phyloP scores from a whole-genome alignment of 129 eudicot genomes.

The sunflower (Helianthus annuus) region DNA sequence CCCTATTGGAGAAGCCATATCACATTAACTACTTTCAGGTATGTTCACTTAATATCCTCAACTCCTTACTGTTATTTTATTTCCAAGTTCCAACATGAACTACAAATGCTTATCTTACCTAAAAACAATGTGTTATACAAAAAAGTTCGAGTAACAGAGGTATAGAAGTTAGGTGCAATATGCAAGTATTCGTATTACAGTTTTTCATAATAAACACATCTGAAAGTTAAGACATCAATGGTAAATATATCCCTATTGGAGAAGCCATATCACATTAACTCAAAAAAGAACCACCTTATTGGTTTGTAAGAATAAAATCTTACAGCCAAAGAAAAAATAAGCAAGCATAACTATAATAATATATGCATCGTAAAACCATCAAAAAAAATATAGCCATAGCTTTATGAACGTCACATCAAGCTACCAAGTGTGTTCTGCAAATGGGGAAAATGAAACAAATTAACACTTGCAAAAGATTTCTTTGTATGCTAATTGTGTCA shows the following conservation, averaged over 20 bases:
- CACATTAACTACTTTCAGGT: constrained; percentile 12
- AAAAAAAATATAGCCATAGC: not conserved
- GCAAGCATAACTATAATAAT: not conserved
- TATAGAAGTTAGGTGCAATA: not conserved
- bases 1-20: constrained; percentile 18
- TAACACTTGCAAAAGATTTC: constrained; percentile 9
- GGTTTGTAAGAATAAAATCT: constrained; percentile 1
- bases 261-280: constrained; percentile 23
- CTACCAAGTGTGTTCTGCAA: not conserved
- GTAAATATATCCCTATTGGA: not conserved
- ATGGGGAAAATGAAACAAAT: not conserved
- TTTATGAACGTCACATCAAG: constrained; percentile 3
- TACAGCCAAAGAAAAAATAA: not conserved
- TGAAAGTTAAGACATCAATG: constrained; percentile 6
- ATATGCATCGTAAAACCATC: not conserved
- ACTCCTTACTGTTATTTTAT: not conserved
- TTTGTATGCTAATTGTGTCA: not conserved
- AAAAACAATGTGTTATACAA: not conserved
- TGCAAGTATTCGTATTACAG: constrained; percentile 1
- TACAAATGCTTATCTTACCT: constrained; percentile 10
- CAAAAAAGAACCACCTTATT: not conserved
- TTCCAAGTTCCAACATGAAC: constrained; percentile 1
- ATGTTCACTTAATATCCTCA: constrained; percentile 10
- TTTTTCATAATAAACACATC: not conserved
- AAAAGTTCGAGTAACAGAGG: not conserved